Percentiles rank a stretch among this genome's conserved stretches.
phyloP scores from a whole-genome alignment of 2,329 filamentous ascomycete species.

The Polytolypa hystricis region DNA sequence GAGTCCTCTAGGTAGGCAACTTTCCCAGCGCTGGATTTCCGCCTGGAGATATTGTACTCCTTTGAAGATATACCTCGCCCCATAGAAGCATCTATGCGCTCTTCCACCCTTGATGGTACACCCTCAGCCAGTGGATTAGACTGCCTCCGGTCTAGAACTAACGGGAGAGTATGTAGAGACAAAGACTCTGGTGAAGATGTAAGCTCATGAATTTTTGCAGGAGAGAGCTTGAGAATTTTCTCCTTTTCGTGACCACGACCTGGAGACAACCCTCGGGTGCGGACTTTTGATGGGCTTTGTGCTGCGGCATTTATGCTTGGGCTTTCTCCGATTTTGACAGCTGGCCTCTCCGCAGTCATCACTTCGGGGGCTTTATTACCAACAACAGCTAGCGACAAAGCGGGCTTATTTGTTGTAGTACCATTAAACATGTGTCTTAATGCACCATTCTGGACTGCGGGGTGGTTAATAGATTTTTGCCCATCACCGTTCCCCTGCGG shows the following conservation, averaged over 20 bases:
- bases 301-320: not conserved
- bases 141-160: constrained; percentile 15
- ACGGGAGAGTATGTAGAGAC: constrained; percentile 34
- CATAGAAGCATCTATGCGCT: constrained; percentile 9
- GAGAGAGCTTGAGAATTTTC: constrained; percentile 42
- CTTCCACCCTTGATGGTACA: constrained; percentile 4
- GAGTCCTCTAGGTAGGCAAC: constrained; percentile 18
- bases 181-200: constrained; percentile 44
- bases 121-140: constrained; percentile 16
- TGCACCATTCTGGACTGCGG: not conserved
- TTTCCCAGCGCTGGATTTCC: constrained; percentile 11
- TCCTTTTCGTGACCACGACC: constrained; percentile 20
- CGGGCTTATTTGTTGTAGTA: not conserved
- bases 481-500: not conserved
- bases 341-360: constrained; percentile 8
- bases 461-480: too few species aligned
- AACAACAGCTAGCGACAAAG: not conserved
- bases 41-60: constrained; percentile 12
- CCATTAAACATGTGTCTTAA: not conserved
- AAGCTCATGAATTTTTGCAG: constrained; percentile 44
- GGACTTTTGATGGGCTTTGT: not conserved
- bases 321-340: constrained; percentile 6
- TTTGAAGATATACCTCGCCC: constrained; percentile 12
- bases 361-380: not conserved
- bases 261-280: constrained; percentile 8